phyloP scores from a whole-genome alignment of 768 basidiomycete species.

The Phaeotremella skinneri region DNA sequence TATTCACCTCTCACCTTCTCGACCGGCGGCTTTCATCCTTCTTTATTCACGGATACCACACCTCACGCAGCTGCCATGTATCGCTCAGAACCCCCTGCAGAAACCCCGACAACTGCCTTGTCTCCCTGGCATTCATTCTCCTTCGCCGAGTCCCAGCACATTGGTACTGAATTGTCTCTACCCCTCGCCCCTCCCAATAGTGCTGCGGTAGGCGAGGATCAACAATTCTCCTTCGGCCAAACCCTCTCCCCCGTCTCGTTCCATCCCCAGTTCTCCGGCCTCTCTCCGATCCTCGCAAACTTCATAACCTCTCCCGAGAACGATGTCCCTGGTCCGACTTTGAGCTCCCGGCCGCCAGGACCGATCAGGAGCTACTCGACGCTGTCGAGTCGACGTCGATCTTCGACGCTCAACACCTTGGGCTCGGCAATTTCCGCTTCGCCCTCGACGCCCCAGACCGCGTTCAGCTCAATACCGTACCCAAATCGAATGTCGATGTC shows the following conservation, averaged over 20 bases:
- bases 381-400: slow-evolving; percentile 6
- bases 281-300: slow-evolving; percentile 16
- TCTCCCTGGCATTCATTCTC: not conserved
- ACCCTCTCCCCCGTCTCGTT: not conserved
- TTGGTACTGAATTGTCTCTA: not conserved
- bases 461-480: slow-evolving; percentile 12
- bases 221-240: not conserved
- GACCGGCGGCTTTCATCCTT: not conserved
- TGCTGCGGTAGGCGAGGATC: not conserved
- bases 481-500: not conserved
- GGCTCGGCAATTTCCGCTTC: not conserved
- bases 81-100: not conserved
- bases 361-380: slow-evolving; percentile 19
- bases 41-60: not conserved
- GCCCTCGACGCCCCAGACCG: slow-evolving; percentile 3
- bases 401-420: slow-evolving; percentile 12
- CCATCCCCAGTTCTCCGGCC: slow-evolving; percentile 3
- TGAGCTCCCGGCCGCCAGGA: not conserved
- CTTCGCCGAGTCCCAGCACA: not conserved
- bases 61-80: not conserved
- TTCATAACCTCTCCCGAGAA: slow-evolving; percentile 11
- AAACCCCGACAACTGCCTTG: not conserved
- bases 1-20: not conserved
- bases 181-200: not conserved
- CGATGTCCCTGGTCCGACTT: not conserved